Base-by-base conservation (phyloP, 495 filamentous ascomycete genomes). In the Hypoxylon perforatum region DNA sequence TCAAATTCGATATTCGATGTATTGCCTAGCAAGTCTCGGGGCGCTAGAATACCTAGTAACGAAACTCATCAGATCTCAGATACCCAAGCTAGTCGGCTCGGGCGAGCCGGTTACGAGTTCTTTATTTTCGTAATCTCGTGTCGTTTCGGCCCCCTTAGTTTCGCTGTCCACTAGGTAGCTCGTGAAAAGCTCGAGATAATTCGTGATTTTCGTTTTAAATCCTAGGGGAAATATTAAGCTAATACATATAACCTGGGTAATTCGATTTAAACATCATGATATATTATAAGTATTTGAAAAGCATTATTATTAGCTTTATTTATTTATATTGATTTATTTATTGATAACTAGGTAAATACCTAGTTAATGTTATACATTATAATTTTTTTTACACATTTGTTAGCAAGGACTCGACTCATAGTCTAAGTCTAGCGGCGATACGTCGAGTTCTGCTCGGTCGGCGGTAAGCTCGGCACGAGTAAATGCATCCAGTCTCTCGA, bases 401-500 rank as follows among this genome's bases (percentile, higher is more conserved):
- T n/a, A n/a, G n/a, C 15, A 38, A 18, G 7, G 14, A 44, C 45
- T 41, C 12, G 55, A 48, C 4, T 64, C 61, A 19, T 58, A 64
- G 9, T 64, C 61, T 4, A 48, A 33, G 39, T 60, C 63, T 14
- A 49, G 4, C 22, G 48, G 18, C 38, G 38, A 48, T 19, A 28
- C 56, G 0, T 57, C 48, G 0, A 58, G 0, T 25, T 60, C 65
- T 7, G 25, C 54, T 7, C 69, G 57, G 3, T 69, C 74, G 1
- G 23, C n/a, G 22, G 61, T 28, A 0, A 79, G 62, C 28, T 14
- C 38, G 1, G 14, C 28, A 23, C 55, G 67, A 0, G 69, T 65
- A n/a, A 64, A 50, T 23, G 48, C 42, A 0, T 50, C 21, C 18
- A 81, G 36, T 0, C 44, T 21, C 0, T 61, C 54, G 2, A 76